Conservation (phyloP, 306 rosid genomes). For the Sindora glabra region DNA sequence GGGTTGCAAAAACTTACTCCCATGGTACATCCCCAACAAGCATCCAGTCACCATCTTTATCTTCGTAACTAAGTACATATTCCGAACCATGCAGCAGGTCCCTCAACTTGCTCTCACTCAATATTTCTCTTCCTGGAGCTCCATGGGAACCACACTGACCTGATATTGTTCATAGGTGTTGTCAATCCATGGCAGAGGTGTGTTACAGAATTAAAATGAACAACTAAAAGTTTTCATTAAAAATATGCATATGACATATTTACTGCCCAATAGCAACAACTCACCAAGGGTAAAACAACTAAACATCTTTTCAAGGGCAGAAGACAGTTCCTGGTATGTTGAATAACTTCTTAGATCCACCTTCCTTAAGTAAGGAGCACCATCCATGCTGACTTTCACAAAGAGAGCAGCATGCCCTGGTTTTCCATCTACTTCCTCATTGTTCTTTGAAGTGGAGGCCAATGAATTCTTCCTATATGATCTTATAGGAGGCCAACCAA, state of each 20-base stretch:
- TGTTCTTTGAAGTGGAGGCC: constrained; percentile 68
- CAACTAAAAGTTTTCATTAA: too few species aligned
- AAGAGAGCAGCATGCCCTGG: constrained; percentile 72
- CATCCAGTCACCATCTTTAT: constrained; percentile 98
- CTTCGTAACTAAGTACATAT: constrained; percentile 84
- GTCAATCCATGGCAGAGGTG: too few species aligned
- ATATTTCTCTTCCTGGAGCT: constrained; percentile 58
- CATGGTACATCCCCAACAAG: constrained; percentile 99
- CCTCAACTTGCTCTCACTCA: constrained; percentile 91
- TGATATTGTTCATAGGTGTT: constrained; percentile 32
- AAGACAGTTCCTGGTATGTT: constrained; percentile 77
- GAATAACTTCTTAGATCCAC: constrained; percentile 81
- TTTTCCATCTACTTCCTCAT: constrained; percentile 88
- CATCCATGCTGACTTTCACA: constrained; percentile 98
- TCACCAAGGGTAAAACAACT: constrained; percentile 88
- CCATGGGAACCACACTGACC: constrained; percentile 93
- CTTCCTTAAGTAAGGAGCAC: constrained; percentile 96
- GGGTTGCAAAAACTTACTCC: constrained; percentile 60
- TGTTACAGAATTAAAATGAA: too few species aligned
- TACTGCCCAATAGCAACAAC: too few species aligned
- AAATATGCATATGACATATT: too few species aligned
- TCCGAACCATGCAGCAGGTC: constrained; percentile 94
- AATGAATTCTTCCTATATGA: constrained; percentile 82
- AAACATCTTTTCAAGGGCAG: constrained; percentile 97
- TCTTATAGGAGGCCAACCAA: constrained; percentile 98